Evolutionary conservation across 169 alveolate species (phyloP).

Genomic region (Perkinsus olseni): DNA sequence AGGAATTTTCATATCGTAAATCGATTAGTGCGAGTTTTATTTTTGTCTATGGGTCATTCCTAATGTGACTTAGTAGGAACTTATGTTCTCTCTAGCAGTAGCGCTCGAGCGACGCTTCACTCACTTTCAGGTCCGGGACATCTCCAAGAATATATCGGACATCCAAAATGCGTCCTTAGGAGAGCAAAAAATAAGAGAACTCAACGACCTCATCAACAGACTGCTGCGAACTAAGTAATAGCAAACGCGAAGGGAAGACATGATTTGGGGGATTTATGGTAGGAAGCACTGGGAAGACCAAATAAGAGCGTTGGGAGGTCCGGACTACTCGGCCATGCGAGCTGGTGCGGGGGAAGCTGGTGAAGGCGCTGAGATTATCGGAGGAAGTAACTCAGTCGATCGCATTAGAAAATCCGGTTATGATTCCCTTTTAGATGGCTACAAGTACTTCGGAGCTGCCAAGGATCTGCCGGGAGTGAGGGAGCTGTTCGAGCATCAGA

Average conservation of each 20-base stretch:
- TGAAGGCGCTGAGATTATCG: slow-evolving; percentile 26
- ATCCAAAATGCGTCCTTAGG: slow-evolving; percentile 86
- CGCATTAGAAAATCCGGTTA: neutral
- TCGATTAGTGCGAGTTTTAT: no score
- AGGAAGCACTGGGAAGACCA: slow-evolving; percentile 78
- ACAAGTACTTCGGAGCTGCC: slow-evolving; percentile 90
- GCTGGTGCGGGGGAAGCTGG: slow-evolving; percentile 46
- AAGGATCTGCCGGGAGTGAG: slow-evolving; percentile 85
- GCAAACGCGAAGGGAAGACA: neutral
- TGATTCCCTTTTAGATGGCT: slow-evolving; percentile 54
- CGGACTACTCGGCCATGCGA: slow-evolving; percentile 56
- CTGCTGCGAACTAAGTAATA: slow-evolving; percentile 63
- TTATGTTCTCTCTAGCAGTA: no score
- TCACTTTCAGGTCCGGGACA: no score
- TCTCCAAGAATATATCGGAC: slow-evolving; percentile 66
- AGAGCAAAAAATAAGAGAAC: slow-evolving; percentile 78
- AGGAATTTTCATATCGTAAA: no score
- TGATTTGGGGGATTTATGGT: neutral
- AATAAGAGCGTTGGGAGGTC: slow-evolving; percentile 78
- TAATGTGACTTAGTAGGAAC: no score
- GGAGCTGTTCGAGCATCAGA: slow-evolving; percentile 71
- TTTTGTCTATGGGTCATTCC: no score
- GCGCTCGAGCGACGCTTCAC: no score
- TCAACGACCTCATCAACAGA: slow-evolving; percentile 86
- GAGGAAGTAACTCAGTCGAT: neutral